phyloP scores from a whole-genome alignment of 306 rosid genomes.

The Abrus precatorius region DNA sequence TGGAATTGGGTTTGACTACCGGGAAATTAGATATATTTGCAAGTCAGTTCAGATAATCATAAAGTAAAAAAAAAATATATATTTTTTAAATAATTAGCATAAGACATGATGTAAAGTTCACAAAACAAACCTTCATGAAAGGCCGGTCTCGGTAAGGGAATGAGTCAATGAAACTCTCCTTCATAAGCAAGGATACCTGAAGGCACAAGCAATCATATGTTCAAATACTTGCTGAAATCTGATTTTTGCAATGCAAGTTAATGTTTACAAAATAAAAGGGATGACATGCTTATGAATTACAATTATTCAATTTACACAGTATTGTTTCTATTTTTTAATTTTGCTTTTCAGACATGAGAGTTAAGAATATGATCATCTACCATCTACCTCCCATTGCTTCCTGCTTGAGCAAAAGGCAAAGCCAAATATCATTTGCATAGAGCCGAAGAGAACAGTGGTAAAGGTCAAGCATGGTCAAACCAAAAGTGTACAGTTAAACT shows the following conservation, averaged over 20 bases:
- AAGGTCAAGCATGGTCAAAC: slow-evolving; percentile 21
- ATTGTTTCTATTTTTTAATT: slow-evolving; percentile 14
- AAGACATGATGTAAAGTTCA: slow-evolving; percentile 39
- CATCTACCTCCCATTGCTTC: slow-evolving; percentile 17
- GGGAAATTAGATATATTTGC: slow-evolving; percentile 7
- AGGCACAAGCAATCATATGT: slow-evolving; percentile 34
- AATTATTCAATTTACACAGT: slow-evolving; percentile 6
- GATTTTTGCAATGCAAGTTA: slow-evolving; percentile 32
- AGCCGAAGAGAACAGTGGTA: background rate
- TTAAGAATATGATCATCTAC: slow-evolving; percentile 8
- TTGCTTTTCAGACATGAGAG: background rate
- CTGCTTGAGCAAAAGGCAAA: slow-evolving; percentile 13
- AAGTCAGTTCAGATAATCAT: background rate
- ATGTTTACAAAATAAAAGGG: slow-evolving; percentile 14
- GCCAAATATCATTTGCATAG: slow-evolving; percentile 3
- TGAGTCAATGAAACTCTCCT: slow-evolving; percentile 97
- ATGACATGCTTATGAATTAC: slow-evolving; percentile 6
- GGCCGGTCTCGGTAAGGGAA: slow-evolving; percentile 87
- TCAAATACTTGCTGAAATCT: slow-evolving; percentile 35
- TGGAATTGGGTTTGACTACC: background rate
- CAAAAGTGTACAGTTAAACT: background rate
- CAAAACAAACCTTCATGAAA: slow-evolving; percentile 87
- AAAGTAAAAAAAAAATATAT: background rate
- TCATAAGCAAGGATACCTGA: slow-evolving; percentile 96
- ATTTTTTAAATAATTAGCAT: slow-evolving; percentile 3